phyloP scores from a whole-genome alignment of 78 protist genomes.

The Diacronema lutheri region DNA sequence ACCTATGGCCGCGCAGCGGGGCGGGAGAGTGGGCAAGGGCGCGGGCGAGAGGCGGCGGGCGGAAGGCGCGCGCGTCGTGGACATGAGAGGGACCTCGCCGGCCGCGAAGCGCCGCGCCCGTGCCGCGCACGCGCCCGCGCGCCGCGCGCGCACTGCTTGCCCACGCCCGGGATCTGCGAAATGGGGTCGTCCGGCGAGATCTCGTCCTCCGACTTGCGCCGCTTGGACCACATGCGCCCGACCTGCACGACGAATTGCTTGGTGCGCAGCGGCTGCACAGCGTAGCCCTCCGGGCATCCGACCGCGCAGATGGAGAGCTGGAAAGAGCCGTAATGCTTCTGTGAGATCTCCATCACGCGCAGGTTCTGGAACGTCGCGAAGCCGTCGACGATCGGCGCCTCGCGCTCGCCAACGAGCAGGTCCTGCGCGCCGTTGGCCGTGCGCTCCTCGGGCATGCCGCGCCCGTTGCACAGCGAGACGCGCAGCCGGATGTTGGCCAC shows the following conservation, averaged over 20 bases:
- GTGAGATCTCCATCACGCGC: not conserved
- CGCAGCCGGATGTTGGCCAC: not conserved
- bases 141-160: not conserved
- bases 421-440: not conserved
- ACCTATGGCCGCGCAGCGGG: too few species aligned
- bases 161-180: constrained; percentile 1
- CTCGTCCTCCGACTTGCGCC: not conserved
- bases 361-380: not conserved
- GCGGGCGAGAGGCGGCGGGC: too few species aligned
- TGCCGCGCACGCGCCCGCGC: too few species aligned
- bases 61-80: too few species aligned
- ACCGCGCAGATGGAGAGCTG: not conserved
- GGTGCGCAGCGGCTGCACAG: not conserved
- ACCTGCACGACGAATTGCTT: not conserved
- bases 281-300: not conserved
- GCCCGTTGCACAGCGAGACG: not conserved
- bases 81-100: too few species aligned
- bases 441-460: not conserved
- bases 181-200: not conserved
- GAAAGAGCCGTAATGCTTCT: not conserved
- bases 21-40: too few species aligned
- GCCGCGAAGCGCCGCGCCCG: too few species aligned
- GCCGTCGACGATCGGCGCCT: not conserved
- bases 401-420: not conserved
- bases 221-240: not conserved